phyloP scores from a whole-genome alignment of 225 moss, liverwort and hornwort genomes.

The Bryoerythrophyllum caledonicum region DNA sequence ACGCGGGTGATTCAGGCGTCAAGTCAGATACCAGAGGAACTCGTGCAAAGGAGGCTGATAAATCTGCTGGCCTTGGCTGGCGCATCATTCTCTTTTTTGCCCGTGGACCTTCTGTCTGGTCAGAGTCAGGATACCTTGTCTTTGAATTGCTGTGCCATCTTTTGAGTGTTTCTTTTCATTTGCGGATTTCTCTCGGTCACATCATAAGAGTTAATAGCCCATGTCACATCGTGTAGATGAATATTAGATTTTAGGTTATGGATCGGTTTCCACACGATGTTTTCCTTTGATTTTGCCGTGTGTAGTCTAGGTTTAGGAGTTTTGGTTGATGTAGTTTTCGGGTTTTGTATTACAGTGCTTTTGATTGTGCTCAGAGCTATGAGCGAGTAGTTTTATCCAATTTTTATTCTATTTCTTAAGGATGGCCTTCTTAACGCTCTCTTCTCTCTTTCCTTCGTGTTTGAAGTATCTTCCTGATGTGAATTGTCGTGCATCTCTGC shows the following conservation, averaged over 20 bases:
- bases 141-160: conserved; percentile 1
- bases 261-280: neutral
- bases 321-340: conserved; percentile 7
- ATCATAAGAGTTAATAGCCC: neutral
- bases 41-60: conserved; percentile 63
- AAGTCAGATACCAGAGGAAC: conserved; percentile 43
- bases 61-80: conserved; percentile 57
- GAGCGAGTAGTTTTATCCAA: neutral
- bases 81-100: conserved; percentile 52
- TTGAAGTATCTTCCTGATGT: conserved; percentile 6
- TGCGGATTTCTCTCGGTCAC: neutral
- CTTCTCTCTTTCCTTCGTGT: neutral
- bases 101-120: conserved; percentile 54
- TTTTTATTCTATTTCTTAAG: neutral
- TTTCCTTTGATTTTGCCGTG: neutral
- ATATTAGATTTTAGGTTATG: neutral
- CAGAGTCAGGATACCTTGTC: conserved; percentile 15
- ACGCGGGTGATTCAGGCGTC: conserved; percentile 41
- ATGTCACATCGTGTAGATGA: conserved; percentile 2
- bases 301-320: neutral
- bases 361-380: neutral
- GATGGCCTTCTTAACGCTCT: neutral
- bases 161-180: neutral
- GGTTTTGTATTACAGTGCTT: neutral
- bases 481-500: conserved; percentile 18